These are phyloP conservation scores for Globisporangium spinosum DNA, from an alignment of 352 stramenopile genomes.

Conservation along the genomic window DNA sequence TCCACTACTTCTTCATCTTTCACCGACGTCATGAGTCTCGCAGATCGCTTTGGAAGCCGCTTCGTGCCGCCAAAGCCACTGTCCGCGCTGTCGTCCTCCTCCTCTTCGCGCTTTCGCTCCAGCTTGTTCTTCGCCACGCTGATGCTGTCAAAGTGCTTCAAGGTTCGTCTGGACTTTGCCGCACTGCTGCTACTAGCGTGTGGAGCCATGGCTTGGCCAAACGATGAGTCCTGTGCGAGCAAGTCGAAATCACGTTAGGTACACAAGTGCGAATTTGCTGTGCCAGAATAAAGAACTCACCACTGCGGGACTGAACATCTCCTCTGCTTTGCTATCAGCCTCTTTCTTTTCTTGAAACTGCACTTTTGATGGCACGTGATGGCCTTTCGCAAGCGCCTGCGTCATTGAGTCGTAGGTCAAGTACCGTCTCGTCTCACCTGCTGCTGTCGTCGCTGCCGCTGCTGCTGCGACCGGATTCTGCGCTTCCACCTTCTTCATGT, in stretches of 20 bases:
- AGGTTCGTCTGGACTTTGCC: not conserved
- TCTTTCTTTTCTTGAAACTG: not conserved
- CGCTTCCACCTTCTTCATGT: constrained; percentile 18
- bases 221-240: constrained; percentile 7
- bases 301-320: constrained; percentile 18
- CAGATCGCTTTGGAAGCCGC: constrained; percentile 4
- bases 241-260: not conserved
- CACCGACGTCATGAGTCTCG: constrained; percentile 15
- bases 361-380: not conserved
- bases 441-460: not conserved
- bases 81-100: constrained; percentile 13
- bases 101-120: constrained; percentile 11
- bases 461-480: not conserved
- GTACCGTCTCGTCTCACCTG: not conserved
- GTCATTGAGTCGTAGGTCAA: constrained; percentile 12
- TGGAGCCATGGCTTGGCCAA: not conserved
- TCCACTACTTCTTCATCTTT: constrained; percentile 43
- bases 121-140: constrained; percentile 14
- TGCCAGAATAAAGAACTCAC: constrained; percentile 1
- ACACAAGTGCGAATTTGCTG: not conserved
- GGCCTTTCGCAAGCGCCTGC: constrained; percentile 1
- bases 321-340: not conserved
- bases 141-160: constrained; percentile 24
- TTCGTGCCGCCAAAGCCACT: constrained; percentile 2
- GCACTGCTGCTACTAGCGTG: not conserved